Percentiles rank a stretch among this genome's conserved stretches.
These are phyloP conservation scores for Aspergillus ibericus DNA, from an alignment of 2,329 filamentous ascomycete species.

Conservation along the genomic window DNA sequence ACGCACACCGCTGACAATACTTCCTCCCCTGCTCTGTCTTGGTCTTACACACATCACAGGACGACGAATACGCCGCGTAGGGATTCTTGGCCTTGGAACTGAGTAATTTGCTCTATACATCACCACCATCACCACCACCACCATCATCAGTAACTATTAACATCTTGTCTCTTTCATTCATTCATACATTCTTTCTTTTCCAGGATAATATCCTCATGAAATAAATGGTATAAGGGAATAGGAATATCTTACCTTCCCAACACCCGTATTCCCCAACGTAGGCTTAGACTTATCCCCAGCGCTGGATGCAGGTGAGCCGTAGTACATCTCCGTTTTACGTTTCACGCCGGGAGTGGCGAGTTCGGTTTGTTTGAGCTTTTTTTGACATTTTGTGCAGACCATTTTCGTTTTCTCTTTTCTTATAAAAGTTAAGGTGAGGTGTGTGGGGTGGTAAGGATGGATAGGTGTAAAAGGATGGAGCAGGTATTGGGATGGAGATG, in stretches of 20 bases:
- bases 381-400: constrained; percentile 67
- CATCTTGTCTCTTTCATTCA: too few species aligned
- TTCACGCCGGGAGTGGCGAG: constrained; percentile 66
- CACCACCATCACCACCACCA: neutral
- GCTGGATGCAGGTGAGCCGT: constrained; percentile 54
- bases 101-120: constrained; percentile 60
- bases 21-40: constrained; percentile 63
- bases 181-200: neutral
- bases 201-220: too few species aligned
- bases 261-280: constrained; percentile 58
- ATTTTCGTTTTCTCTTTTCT: constrained; percentile 39
- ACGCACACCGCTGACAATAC: constrained; percentile 63
- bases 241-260: constrained; percentile 54
- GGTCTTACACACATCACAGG: constrained; percentile 62
- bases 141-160: neutral
- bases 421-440: neutral
- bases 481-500: too few species aligned
- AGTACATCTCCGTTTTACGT: constrained; percentile 67
- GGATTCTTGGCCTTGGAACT: constrained; percentile 66
- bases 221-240: neutral
- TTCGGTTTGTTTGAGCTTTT: constrained; percentile 59
- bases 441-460: neutral
- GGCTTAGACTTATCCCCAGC: constrained; percentile 32
- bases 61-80: constrained; percentile 63
- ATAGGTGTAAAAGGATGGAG: too few species aligned